A percentile compares a stretch with the other conserved stretches of the same genome.
These are phyloP conservation scores for Waitea zeae DNA, from an alignment of 1,284 basidiomycete genomes.

Conservation along the genomic window DNA sequence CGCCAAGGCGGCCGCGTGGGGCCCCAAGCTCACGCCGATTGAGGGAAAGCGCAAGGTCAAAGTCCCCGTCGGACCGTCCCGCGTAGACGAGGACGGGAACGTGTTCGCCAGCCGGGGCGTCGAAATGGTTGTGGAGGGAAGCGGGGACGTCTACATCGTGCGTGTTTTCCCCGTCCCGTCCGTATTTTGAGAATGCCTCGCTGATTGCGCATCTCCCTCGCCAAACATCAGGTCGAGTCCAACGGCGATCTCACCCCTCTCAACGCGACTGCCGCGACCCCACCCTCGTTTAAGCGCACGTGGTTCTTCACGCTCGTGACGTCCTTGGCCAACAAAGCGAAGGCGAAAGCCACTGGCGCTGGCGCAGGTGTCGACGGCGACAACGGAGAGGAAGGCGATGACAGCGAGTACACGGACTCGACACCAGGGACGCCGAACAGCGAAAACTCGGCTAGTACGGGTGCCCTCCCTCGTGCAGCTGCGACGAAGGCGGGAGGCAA, in stretches of 20 bases:
- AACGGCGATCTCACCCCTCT: slow-evolving; percentile 36
- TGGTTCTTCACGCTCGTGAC: slow-evolving; percentile 29
- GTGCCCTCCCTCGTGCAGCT: slow-evolving; percentile 17
- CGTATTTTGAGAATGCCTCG: slow-evolving; percentile 2
- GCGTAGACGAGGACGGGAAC: slow-evolving; percentile 38
- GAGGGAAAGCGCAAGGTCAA: slow-evolving; percentile 57
- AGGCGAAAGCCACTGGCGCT: slow-evolving; percentile 10
- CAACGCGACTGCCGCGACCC: slow-evolving; percentile 25
- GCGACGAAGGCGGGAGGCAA: slow-evolving; percentile 37
- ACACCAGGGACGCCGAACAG: slow-evolving; percentile 13
- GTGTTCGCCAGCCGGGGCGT: slow-evolving; percentile 29
- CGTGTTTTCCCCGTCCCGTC: slow-evolving; percentile 20
- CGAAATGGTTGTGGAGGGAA: slow-evolving; percentile 65
- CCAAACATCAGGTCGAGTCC: slow-evolving; percentile 20
- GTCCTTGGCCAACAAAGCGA: slow-evolving; percentile 16
- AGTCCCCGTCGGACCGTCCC: slow-evolving; percentile 42
- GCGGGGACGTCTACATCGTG: slow-evolving; percentile 48
- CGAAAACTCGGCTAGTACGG: too few relatives aligned
- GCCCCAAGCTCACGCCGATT: slow-evolving; percentile 41
- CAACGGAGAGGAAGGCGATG: slow-evolving; percentile 13
- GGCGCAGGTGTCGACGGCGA: slow-evolving; percentile 11
- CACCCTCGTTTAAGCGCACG: slow-evolving; percentile 28
- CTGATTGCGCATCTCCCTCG: slow-evolving; percentile 2
- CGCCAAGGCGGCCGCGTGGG: slow-evolving; percentile 62
- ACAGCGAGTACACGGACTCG: slow-evolving; percentile 17